Base-by-base conservation (phyloP, 176 grass and related monocot genomes). In the Chloris gayana region DNA sequence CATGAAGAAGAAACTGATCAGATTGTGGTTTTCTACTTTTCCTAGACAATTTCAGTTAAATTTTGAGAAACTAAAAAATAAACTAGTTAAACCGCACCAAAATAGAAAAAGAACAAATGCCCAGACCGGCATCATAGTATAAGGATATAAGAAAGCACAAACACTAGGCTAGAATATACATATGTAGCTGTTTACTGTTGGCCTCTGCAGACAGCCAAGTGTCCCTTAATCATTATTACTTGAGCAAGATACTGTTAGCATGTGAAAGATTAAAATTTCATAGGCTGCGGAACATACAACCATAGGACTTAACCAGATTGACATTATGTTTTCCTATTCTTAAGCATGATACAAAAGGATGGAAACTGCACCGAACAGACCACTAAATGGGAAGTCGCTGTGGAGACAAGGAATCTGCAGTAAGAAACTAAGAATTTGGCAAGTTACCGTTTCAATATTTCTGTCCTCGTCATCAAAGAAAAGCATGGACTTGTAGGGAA, bases 391-490 rank as follows among this genome's bases (percentile, higher is more conserved):
- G 42, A 53, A 56, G 47, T 56, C 19, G 27, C 38, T 71, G 56
- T 26, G 8, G 22, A 34, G 60, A 81, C 12, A 69, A 71, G 68
- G 42, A 27, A n/a, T 50, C 15, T 58, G 42, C 62, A 77, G 15
- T 56, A 63, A 24, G 54, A 57, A 57, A 13, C 51, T 22, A 54
- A 17, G 56, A 69, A 54, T 77, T 75, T 75, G 83, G 82, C 27
- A 46, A 69, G 27, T 84, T 92, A 96, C 93, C 54, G 87, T 51
- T 71, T 88, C 76, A 42, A 86, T 92, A 80, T 96, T 96, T 62
- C 93, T 87, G 71, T 90, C 71, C 53, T 96, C 93, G 0, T 96
- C 93, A 70, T 96, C 93, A 90, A 96, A 96, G 83, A 96, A 96
- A 59, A 96, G 90, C 93, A 96, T 92, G 4, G 87, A 96, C 54